A percentile compares a stretch with the other conserved stretches of the same genome.
phyloP scores from a whole-genome alignment of 2,329 filamentous ascomycete genomes.

The Paecilomyces niveus region DNA sequence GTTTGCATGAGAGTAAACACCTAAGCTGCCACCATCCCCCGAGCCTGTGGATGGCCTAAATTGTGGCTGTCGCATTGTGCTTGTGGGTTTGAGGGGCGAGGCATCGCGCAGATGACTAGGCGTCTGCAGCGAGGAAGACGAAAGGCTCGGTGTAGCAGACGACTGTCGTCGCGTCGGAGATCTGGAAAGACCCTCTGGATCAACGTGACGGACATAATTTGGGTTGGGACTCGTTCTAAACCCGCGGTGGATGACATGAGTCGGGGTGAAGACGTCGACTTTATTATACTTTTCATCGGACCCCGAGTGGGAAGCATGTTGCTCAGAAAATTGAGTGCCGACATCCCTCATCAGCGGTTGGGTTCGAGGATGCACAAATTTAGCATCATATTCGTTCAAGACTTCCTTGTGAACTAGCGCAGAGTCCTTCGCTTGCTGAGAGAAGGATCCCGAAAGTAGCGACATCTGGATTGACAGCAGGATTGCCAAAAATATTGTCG shows the following conservation, averaged over 20 bases:
- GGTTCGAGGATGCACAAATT: conserved; percentile 87
- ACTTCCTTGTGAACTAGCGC: conserved; percentile 84
- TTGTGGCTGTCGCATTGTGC: conserved; percentile 48
- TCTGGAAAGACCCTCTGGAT: conserved; percentile 53
- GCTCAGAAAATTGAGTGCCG: conserved; percentile 64
- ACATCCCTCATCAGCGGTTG: conserved; percentile 73
- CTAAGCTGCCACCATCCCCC: conserved; percentile 69
- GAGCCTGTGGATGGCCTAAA: conserved; percentile 37
- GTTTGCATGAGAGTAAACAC: conserved; percentile 70
- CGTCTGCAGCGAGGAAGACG: conserved; percentile 24
- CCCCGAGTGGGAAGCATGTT: conserved; percentile 27
- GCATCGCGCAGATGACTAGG: conserved; percentile 42
- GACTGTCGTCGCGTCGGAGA: conserved; percentile 12
- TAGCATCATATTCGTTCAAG: conserved; percentile 89
- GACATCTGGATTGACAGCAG: conserved; percentile 72
- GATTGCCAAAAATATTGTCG: conserved; percentile 66
- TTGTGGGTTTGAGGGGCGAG: conserved; percentile 36
- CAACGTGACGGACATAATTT: conserved; percentile 66
- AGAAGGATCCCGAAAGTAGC: conserved; percentile 65
- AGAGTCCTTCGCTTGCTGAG: conserved; percentile 78
- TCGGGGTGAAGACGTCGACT: conserved; percentile 57
- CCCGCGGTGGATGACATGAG: conserved; percentile 60
- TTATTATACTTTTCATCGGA: conserved; percentile 42
- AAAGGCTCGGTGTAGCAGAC: conserved; percentile 2
- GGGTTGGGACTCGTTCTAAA: conserved; percentile 81